phyloP scores from a whole-genome alignment of 2,329 filamentous ascomycete genomes.

The Xylariaceae sp. region DNA sequence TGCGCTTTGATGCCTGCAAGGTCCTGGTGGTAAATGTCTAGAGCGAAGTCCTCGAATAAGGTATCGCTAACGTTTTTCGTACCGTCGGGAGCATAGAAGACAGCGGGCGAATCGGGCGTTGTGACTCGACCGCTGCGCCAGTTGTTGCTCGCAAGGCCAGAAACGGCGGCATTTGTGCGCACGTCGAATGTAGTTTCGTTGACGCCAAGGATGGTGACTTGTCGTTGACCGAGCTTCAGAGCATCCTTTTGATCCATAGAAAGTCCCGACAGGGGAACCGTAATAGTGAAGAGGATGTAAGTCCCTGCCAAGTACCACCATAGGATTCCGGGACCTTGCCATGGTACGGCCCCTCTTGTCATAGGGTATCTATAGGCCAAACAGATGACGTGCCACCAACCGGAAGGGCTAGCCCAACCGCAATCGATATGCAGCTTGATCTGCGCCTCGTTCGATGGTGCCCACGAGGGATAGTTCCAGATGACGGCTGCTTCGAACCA shows the following conservation, averaged over 20 bases:
- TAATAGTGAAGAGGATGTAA: slow-evolving; percentile 5
- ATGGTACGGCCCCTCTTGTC: not conserved
- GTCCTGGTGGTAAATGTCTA: slow-evolving; percentile 3
- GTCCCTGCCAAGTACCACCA: slow-evolving; percentile 10
- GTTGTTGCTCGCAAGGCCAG: not conserved
- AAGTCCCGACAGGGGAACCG: slow-evolving; percentile 10
- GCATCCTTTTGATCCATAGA: slow-evolving; percentile 1
- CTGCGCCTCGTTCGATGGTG: slow-evolving; percentile 8
- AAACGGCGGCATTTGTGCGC: slow-evolving; percentile 3
- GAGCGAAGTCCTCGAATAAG: slow-evolving; percentile 10
- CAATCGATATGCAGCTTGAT: slow-evolving; percentile 7
- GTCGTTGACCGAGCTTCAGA: slow-evolving; percentile 2
- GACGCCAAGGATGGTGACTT: slow-evolving; percentile 3
- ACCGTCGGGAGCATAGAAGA: slow-evolving; percentile 11
- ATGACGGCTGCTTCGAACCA: slow-evolving; percentile 10
- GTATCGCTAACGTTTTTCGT: slow-evolving; percentile 4
- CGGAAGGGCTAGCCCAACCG: not conserved
- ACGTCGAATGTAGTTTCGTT: slow-evolving; percentile 17
- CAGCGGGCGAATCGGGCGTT: not conserved
- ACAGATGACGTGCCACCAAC: not conserved
- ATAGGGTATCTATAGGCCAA: not conserved
- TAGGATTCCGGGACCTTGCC: not conserved
- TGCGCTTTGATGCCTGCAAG: not conserved
- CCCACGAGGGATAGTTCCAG: not conserved
- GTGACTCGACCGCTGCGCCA: slow-evolving; percentile 7